Percentiles rank a stretch among this genome's conserved stretches.
phyloP scores from a whole-genome alignment of 2,329 filamentous ascomycete species.

The Cytospora chrysosperma region DNA sequence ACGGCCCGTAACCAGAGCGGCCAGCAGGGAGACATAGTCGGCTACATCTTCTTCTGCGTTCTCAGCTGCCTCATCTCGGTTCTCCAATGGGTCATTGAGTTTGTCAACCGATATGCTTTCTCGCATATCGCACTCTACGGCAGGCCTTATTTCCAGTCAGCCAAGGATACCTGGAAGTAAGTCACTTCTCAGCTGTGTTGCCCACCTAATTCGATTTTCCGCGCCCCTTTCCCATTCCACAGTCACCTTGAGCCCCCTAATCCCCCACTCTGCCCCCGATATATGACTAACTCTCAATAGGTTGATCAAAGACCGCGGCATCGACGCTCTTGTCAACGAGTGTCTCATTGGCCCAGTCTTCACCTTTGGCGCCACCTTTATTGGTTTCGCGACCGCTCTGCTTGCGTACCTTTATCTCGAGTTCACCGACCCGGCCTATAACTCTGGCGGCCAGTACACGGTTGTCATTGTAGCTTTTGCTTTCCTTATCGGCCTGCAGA shows the following conservation, averaged over 20 bases:
- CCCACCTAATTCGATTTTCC: not conserved
- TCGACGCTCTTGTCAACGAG: constrained; percentile 87
- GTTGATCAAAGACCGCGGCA: constrained; percentile 88
- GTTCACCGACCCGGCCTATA: constrained; percentile 80
- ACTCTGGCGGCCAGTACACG: constrained; percentile 65
- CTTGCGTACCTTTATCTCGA: constrained; percentile 84
- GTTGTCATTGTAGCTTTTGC: constrained; percentile 78
- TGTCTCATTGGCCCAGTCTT: constrained; percentile 75
- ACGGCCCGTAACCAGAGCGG: constrained; percentile 68
- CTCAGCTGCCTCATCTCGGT: constrained; percentile 74
- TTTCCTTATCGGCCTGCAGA: constrained; percentile 87
- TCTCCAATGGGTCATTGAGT: constrained; percentile 81
- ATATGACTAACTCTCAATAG: constrained; percentile 28
- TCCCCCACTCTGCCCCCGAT: not conserved
- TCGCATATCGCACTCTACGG: constrained; percentile 92
- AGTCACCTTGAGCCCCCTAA: not conserved
- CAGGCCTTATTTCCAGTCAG: constrained; percentile 79
- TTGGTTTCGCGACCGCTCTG: constrained; percentile 78
- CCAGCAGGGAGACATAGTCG: constrained; percentile 66
- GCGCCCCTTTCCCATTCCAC: not conserved
- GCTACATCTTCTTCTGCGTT: constrained; percentile 66
- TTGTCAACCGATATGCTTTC: constrained; percentile 91
- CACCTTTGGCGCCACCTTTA: constrained; percentile 77
- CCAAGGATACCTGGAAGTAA: constrained; percentile 80
- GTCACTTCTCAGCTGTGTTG: constrained; percentile 27